Evolutionary conservation across 306 rosid species (phyloP).

Genomic region (Quercus mongolica): DNA sequence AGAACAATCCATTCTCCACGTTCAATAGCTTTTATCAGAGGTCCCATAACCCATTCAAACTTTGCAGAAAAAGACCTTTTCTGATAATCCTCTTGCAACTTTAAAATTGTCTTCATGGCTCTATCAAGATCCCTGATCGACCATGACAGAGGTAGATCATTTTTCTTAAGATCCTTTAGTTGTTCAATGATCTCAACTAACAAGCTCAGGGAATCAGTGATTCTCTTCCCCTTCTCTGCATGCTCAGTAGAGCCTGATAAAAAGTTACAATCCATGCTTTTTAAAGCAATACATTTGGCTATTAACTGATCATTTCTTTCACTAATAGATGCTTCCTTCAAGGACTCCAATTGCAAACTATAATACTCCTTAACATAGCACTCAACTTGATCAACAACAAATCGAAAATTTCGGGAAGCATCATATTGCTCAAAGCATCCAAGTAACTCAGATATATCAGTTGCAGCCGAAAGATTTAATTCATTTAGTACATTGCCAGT

Average conservation of each 20-base stretch:
- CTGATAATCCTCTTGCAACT: slow-evolving; percentile 51
- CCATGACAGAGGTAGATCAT: slow-evolving; percentile 30
- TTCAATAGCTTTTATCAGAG: slow-evolving; percentile 79
- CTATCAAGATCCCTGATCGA: slow-evolving; percentile 53
- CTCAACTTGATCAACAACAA: too few relatives aligned
- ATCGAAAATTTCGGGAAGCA: slow-evolving; percentile 40
- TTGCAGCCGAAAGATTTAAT: slow-evolving; percentile 82
- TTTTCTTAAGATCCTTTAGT: slow-evolving; percentile 35
- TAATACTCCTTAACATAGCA: too few relatives aligned
- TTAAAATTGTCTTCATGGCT: slow-evolving; percentile 44
- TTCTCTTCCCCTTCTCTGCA: too few relatives aligned
- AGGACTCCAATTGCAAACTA: too few relatives aligned
- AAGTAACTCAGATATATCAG: slow-evolving; percentile 85
- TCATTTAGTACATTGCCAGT: slow-evolving; percentile 78
- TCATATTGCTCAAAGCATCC: slow-evolving; percentile 96
- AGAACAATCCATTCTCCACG: slow-evolving; percentile 79
- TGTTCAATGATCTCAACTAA: slow-evolving; percentile 56
- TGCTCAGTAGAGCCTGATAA: too few relatives aligned
- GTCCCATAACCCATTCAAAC: slow-evolving; percentile 91
- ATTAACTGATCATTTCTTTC: too few relatives aligned
- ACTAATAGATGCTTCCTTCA: too few relatives aligned
- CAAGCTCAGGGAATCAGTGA: slow-evolving; percentile 35
- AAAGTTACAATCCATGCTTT: too few relatives aligned
- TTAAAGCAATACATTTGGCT: too few relatives aligned
- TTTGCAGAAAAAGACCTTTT: slow-evolving; percentile 50